phyloP scores from a whole-genome alignment of 495 filamentous ascomycete species.

The Copromyces sp. region DNA sequence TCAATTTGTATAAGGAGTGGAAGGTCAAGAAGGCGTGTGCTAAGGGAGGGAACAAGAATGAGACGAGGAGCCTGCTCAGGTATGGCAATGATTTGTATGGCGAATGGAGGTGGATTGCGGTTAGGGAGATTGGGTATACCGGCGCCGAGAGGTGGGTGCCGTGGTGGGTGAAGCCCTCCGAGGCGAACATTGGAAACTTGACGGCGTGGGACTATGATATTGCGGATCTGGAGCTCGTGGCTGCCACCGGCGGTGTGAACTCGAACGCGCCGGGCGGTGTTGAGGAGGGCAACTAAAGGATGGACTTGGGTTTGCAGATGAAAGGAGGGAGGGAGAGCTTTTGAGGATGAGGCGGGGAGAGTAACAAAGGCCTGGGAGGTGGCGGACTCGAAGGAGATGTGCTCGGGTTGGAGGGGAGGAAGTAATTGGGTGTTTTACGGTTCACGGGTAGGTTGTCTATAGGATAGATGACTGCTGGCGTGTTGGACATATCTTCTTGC shows the following conservation, averaged over 20 bases:
- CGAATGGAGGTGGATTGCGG: slow-evolving; percentile 12
- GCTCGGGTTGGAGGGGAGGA: neutral
- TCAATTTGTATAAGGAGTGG: slow-evolving; percentile 4
- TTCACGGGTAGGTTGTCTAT: neutral
- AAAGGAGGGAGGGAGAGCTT: too few relatives aligned
- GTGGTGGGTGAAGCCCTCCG: slow-evolving; percentile 9
- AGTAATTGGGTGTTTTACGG: neutral
- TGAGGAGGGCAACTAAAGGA: neutral
- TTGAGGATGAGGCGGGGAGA: neutral
- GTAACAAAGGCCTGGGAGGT: neutral
- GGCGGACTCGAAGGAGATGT: neutral
- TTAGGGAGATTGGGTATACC: slow-evolving; percentile 6
- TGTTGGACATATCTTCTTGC: neutral
- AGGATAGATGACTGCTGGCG: neutral
- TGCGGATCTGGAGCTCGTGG: slow-evolving; percentile 11
- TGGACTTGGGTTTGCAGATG: neutral
- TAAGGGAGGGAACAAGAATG: neutral
- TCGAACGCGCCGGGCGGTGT: slow-evolving; percentile 15
- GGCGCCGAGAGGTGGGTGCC: slow-evolving; percentile 2
- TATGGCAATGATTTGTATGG: slow-evolving; percentile 1
- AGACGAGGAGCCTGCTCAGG: neutral
- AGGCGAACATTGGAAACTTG: slow-evolving; percentile 4
- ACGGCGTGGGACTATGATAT: slow-evolving; percentile 6
- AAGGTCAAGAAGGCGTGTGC: neutral
- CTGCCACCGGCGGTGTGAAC: slow-evolving; percentile 7